A percentile compares a stretch with the other conserved stretches of the same genome.
These are phyloP conservation scores for Trifolium pratense DNA, from an alignment of 306 rosid species.

Conservation along the genomic window DNA sequence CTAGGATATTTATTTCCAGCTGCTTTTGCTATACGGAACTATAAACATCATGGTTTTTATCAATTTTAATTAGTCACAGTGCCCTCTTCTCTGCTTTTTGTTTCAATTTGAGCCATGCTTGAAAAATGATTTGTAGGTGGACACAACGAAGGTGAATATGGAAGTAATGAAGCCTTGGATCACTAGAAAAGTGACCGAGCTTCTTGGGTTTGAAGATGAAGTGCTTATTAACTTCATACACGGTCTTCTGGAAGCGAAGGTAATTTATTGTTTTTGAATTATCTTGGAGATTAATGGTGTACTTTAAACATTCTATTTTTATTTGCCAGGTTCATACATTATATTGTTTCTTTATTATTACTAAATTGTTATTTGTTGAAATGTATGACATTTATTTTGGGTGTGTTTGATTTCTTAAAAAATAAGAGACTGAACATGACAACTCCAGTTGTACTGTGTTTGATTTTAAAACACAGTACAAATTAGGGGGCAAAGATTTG, in stretches of 20 bases:
- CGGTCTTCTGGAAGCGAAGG: conserved; percentile 92
- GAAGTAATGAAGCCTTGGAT: conserved; percentile 93
- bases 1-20: neutral
- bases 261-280: conserved; percentile 31
- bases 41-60: neutral
- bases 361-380: conserved; percentile 3
- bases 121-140: conserved; percentile 66
- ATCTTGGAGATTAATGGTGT: conserved; percentile 17
- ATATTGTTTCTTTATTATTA: neutral
- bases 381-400: conserved; percentile 7
- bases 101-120: conserved; percentile 16
- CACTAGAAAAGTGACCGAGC: conserved; percentile 84
- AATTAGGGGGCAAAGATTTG: no score
- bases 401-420: no score
- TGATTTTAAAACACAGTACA: no score
- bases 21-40: conserved; percentile 1
- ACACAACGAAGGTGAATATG: conserved; percentile 87
- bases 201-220: conserved; percentile 97
- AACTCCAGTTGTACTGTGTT: no score
- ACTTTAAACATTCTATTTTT: conserved; percentile 11
- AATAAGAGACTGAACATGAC: no score
- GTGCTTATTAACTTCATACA: conserved; percentile 96
- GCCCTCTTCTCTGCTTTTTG: neutral
- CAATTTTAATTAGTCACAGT: neutral
- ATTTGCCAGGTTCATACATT: neutral